Percentiles rank a stretch among this genome's conserved stretches.
Conservation (phyloP, 345 rosid genomes). For the Euphorbia peplus region DNA sequence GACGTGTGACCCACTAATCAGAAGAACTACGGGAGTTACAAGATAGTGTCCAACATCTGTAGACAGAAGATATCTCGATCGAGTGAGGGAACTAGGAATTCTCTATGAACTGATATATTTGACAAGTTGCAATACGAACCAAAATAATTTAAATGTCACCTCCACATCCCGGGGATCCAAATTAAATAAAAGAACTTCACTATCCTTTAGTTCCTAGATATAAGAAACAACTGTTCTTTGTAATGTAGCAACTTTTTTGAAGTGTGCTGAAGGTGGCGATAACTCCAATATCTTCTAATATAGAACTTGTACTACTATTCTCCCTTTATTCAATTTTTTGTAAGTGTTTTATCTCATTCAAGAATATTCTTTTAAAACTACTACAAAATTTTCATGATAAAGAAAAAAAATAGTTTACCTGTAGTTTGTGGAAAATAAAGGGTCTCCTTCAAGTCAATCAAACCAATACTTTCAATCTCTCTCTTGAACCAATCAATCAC, state of each 20-base stretch:
- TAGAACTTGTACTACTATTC: background rate
- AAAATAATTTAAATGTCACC: background rate
- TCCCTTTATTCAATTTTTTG: background rate
- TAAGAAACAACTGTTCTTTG: background rate
- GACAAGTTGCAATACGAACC: background rate
- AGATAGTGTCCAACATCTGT: background rate
- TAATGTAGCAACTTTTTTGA: background rate
- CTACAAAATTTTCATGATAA: background rate
- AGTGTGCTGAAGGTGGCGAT: background rate
- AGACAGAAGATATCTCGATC: background rate
- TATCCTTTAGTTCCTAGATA: too few relatives aligned
- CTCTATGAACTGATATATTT: background rate
- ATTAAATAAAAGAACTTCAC: background rate
- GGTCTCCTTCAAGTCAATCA: constrained; percentile 58
- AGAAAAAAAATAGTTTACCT: constrained; percentile 40
- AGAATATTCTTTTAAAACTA: background rate
- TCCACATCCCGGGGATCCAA: background rate
- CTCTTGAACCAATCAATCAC: constrained; percentile 57
- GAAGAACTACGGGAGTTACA: too few relatives aligned
- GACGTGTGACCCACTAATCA: too few relatives aligned
- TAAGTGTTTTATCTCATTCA: background rate
- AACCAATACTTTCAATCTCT: constrained; percentile 51
- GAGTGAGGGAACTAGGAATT: background rate
- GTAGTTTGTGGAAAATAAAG: constrained; percentile 65
- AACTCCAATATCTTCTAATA: background rate